phyloP scores from a whole-genome alignment of 108 stramenopile genomes.

The Cyclotella cryptica region DNA sequence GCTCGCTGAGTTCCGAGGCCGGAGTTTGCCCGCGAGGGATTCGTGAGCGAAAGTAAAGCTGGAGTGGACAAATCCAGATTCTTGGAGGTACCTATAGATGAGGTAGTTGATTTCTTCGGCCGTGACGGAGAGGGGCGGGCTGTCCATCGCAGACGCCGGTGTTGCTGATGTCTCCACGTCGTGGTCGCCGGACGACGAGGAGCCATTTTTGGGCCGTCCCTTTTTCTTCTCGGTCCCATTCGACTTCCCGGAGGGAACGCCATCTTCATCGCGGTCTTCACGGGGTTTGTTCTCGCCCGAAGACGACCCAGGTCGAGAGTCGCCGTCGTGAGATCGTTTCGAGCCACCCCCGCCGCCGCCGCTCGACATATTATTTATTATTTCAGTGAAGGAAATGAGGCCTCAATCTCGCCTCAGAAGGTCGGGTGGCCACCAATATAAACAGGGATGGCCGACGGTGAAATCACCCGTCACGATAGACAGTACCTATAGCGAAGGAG shows the following conservation, averaged over 20 bases:
- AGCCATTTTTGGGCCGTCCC: constrained; percentile 27
- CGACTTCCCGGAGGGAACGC: neutral
- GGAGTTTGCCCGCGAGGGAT: constrained; percentile 82
- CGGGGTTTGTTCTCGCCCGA: constrained; percentile 6
- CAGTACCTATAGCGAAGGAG: too few species aligned
- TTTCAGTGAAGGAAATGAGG: neutral
- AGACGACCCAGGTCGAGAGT: neutral
- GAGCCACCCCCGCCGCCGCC: constrained; percentile 12
- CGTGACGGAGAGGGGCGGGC: constrained; percentile 56
- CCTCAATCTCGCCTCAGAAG: neutral
- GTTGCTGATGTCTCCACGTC: constrained; percentile 1
- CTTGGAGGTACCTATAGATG: constrained; percentile 92
- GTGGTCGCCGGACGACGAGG: neutral
- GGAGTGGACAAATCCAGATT: constrained; percentile 93
- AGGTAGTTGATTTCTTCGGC: constrained; percentile 96
- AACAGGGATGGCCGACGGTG: too few species aligned
- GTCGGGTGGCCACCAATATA: too few species aligned
- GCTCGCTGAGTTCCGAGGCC: constrained; percentile 67
- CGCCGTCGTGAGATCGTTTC: constrained; percentile 10
- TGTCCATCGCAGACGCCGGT: constrained; percentile 21
- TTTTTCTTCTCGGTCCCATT: constrained; percentile 16
- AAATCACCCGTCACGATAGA: too few species aligned
- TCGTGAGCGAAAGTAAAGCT: constrained; percentile 96
- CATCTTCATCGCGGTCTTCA: neutral
- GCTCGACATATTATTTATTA: constrained; percentile 14